A percentile compares a stretch with the other conserved stretches of the same genome.
These are phyloP conservation scores for Berberis vulgaris DNA, from an alignment of 164 flowering plant genomes.

Conservation along the genomic window DNA sequence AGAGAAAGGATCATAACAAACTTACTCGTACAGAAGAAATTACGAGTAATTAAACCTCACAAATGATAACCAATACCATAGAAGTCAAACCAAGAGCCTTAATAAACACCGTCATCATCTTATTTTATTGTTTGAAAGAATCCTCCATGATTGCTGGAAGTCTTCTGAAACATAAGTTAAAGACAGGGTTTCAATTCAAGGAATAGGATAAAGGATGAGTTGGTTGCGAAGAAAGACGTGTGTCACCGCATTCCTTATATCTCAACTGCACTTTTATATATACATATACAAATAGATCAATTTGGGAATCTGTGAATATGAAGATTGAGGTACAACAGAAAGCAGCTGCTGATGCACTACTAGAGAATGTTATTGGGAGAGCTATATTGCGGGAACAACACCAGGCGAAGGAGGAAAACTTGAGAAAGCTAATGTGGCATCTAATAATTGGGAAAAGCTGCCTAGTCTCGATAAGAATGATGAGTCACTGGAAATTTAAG, in stretches of 20 bases:
- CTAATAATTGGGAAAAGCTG: slow-evolving; percentile 33
- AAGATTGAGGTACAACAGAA: slow-evolving; percentile 10
- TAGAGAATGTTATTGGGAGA: slow-evolving; percentile 68
- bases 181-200: slow-evolving; percentile 16
- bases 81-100: slow-evolving; percentile 27
- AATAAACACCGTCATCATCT: neutral
- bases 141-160: slow-evolving; percentile 32
- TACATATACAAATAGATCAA: neutral
- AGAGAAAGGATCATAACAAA: slow-evolving; percentile 9
- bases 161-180: slow-evolving; percentile 41
- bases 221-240: slow-evolving; percentile 11
- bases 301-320: slow-evolving; percentile 17
- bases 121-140: slow-evolving; percentile 8
- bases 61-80: slow-evolving; percentile 31
- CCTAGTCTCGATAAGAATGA: slow-evolving; percentile 32
- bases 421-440: neutral
- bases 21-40: neutral
- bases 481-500: slow-evolving; percentile 36
- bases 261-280: neutral
- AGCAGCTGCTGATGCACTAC: slow-evolving; percentile 26
- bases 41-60: slow-evolving; percentile 4
- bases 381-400: slow-evolving; percentile 27
- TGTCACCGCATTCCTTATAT: slow-evolving; percentile 2
- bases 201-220: slow-evolving; percentile 16
- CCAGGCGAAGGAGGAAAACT: slow-evolving; percentile 3